Base-by-base conservation (phyloP, 345 rosid species). In the Ceriops decandra region DNA sequence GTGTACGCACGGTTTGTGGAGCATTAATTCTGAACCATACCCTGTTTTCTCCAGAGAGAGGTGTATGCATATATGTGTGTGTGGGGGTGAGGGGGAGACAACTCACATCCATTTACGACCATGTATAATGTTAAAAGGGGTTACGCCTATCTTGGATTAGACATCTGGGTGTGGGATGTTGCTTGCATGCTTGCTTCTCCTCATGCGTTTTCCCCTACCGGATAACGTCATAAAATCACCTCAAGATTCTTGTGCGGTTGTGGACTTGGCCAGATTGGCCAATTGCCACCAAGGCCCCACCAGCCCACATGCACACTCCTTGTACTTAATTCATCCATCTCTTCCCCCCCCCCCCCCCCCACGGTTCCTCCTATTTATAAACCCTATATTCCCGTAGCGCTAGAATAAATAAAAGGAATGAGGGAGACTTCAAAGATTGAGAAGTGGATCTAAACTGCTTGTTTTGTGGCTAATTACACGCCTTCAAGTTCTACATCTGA, bases 211-310 rank as follows among this genome's bases (percentile, higher is more conserved):
- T n/a, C 64, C 65, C 56, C 76, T 69, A 68, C 75, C 72, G 83
- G 85, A 83, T 82, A 78, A 74, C 78, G 76, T 83, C 82, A 80
- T 66, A 65, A 68, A 73, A 30, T 67, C 32, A 38, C 63, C 77
- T 54, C 60, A 69, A 72, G 85, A 81, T 83, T 79, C 82, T 68
- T 69, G 81, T 76, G 82, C 81, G 82, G 62, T 24, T 35, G 66
- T 27, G 52, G 58, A 49, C 58, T 70, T 31, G 57, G 78, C 76
- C 86, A 80, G 82, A 80, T 82, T 74, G 76, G 78, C 87, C 85
- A 80, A 79, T 85, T 77, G 79, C 76, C 77, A 33, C 30, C 11
- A n/a, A 7, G 76, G 66, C 76, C 85, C 90, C 85, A 79, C 88
- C 73, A 64, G 16, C 72, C 74, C 89, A 83, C 83, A 85, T 83